Evolutionary conservation across 2,329 filamentous ascomycete genomes (phyloP).

Genomic region (Arthrobotrys sphaeroides): DNA sequence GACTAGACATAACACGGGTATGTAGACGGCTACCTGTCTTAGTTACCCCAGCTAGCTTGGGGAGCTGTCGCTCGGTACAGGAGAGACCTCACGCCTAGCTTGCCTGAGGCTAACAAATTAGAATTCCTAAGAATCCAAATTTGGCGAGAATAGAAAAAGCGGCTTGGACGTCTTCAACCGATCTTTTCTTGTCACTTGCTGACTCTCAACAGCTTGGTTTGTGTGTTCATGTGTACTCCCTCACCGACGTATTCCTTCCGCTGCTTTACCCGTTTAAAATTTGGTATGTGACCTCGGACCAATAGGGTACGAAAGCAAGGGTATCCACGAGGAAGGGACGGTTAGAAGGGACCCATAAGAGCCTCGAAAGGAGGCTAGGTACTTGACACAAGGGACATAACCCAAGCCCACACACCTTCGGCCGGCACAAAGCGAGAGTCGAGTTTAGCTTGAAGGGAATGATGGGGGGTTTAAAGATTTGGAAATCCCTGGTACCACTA

Average conservation of each 20-base stretch:
- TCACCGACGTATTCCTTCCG: not conserved
- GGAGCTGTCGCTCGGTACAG: not conserved
- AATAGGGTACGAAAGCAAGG: constrained; percentile 18
- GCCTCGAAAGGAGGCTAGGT: constrained; percentile 30
- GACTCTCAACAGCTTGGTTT: constrained; percentile 1
- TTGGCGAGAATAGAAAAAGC: not conserved
- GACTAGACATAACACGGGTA: not conserved
- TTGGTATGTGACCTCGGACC: not conserved
- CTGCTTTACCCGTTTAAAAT: not conserved
- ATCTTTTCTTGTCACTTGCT: constrained; percentile 20
- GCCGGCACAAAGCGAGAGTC: constrained; percentile 40
- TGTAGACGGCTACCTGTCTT: not conserved
- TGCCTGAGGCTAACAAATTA: not conserved
- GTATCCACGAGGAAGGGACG: constrained; percentile 7
- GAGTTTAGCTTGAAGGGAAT: not conserved
- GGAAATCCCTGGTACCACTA: constrained; percentile 7
- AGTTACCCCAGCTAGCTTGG: not conserved
- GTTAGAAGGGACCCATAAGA: constrained; percentile 7
- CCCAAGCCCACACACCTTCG: constrained; percentile 12
- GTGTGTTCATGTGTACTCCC: not conserved
- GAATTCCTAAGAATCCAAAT: not conserved
- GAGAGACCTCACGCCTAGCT: not conserved
- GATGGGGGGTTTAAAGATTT: constrained; percentile 29
- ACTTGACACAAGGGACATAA: not conserved
- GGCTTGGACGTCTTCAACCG: not conserved